These are phyloP conservation scores for Hypomyces rosellus DNA, from an alignment of 2,329 filamentous ascomycete genomes.

Conservation along the genomic window DNA sequence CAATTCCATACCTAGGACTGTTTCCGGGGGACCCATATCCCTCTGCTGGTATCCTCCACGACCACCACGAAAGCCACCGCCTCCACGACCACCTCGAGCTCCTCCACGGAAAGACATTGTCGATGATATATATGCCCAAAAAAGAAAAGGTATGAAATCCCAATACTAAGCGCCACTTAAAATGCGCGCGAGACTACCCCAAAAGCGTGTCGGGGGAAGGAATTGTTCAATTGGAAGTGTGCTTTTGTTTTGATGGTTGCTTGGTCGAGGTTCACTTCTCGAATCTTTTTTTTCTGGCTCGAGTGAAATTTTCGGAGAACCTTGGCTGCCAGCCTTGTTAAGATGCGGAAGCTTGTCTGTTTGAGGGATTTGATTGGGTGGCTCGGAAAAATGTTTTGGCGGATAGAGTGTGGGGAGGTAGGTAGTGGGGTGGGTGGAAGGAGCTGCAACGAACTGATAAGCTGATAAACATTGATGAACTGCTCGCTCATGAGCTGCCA, in stretches of 20 bases:
- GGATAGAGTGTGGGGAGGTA: neutral
- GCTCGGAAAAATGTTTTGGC: conserved; percentile 14
- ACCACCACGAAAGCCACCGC: conserved; percentile 30
- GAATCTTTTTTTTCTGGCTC: conserved; percentile 8
- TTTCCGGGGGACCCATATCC: conserved; percentile 33
- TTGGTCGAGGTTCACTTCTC: neutral
- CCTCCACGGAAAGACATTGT: conserved; percentile 30
- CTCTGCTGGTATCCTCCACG: conserved; percentile 35
- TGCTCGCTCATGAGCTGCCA: too few relatives aligned
- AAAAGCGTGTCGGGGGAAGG: neutral
- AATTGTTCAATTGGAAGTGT: conserved; percentile 2
- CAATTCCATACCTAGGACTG: conserved; percentile 27
- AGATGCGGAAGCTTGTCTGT: conserved; percentile 2
- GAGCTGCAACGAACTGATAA: neutral
- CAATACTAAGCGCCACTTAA: too few relatives aligned
- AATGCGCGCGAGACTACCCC: neutral
- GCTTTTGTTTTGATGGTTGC: neutral
- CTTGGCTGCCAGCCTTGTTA: neutral
- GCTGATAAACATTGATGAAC: too few relatives aligned
- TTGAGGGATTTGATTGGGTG: conserved; percentile 12
- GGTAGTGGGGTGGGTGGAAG: neutral
- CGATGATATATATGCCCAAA: too few relatives aligned
- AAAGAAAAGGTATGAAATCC: too few relatives aligned
- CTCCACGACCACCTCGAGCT: conserved; percentile 21
- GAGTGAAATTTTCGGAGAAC: conserved; percentile 10